Base-by-base conservation (phyloP, 2,329 filamentous ascomycete genomes). In the Trematosphaeria pertusa region DNA sequence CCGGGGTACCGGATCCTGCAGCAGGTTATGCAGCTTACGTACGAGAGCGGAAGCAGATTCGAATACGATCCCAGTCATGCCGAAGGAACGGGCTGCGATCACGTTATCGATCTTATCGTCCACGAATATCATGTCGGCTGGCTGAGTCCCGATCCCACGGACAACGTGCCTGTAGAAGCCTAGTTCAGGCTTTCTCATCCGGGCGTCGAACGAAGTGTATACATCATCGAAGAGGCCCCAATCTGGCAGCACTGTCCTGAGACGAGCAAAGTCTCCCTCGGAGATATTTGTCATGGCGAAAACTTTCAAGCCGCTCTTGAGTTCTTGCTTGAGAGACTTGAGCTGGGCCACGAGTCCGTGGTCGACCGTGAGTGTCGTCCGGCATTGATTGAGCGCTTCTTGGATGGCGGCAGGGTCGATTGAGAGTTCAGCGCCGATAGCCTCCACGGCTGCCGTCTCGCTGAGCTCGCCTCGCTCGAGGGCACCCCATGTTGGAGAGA, bases 101-200 rank as follows among this genome's bases (percentile, higher is more conserved):
- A 68, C 52, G 36, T 68, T 69, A n/a, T 60, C 62, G 8, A 28
- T 33, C 18, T 59, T 61, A 19, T 70, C 66, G 39, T 71, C 69
- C 2, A 71, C 54, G 24, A 71, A 65, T 2, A 70, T 45, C 1
- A 52, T 49, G 4, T 59, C 37, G 11, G 54, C 44, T 1, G 59
- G 49, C 5, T 49, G 24, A 1, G 43, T 18, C 2, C 45, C 38
- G 12, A 63, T 58, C 0, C 56, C 44, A 1, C 61, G 30, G 9
- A 73, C 53, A 5, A 73, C 67, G 34, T 67, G 48, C 10, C 46
- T 43, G 51, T 69, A 73, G 52, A 71, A 75, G 3, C 48, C 44
- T 3, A 58, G 47, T 17, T 70, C 64, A 10, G 70, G 71, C 51
- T 74, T 74, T 12, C 66, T 59, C 57, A 65, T 66, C 15, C 70